Evolutionary conservation across 352 stramenopile genomes (phyloP), one percentile per base, ranked within the genome.

Genomic region (Blastocystis sp.): DNA sequence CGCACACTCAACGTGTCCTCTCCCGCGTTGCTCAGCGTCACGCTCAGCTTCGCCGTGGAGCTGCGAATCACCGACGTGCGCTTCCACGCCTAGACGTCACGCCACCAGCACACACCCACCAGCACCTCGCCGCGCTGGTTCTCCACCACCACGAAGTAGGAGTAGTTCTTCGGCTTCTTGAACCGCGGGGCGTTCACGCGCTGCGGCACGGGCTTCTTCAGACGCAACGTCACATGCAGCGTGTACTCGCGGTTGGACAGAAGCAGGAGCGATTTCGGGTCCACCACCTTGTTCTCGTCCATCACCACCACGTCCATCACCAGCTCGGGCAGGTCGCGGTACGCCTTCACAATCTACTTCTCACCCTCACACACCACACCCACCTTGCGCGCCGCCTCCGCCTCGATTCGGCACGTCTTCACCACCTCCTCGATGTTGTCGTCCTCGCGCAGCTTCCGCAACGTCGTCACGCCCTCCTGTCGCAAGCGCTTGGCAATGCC

Each of bases 91-190:
- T 76, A 76, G 2, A 34, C 21, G 40, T 76, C 48, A 76, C 28
- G 7, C 1, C 34, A 6, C 24, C 21, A 10, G 28, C 9, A 19
- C 66, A 21, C 52, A 24, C 66, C 38, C 48, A 76, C 66, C 74
- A 84, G 74, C 52, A 84, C 69, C 6, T 63, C 7, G 24, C 52
- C 74, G 0, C 40, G 28, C 34, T 1, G 34, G 40, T 84, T 63
- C 42, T 68, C 40, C 0, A 84, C 57, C 21, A 34, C 45, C 38
- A 84, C 57, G 60, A 84, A 84, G 66, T 84, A 84, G 2, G 74
- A 84, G 74, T 88, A 88, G 42, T 88, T 88, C 68, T 88, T 88
- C 43, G 78, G 78, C 38, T 88, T 88, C 61, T 88, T 88, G 38
- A 88, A 88, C 14, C 64, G 78, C 3, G 78, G 78, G 6, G 78